phyloP scores from a whole-genome alignment of 306 rosid genomes.

The Inga laurina region DNA sequence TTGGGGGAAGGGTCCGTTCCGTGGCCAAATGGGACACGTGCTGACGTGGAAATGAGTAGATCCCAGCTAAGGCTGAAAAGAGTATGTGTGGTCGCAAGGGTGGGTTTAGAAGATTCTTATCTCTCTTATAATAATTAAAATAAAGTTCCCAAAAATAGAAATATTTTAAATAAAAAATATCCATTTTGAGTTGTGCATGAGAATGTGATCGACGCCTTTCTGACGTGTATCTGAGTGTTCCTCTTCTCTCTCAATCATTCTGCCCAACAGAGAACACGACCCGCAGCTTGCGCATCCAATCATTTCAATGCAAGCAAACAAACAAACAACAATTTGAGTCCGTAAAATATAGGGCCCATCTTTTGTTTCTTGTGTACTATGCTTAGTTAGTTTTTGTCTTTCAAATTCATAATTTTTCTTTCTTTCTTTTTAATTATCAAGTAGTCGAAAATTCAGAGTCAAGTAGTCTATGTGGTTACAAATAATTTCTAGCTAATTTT shows the following conservation, averaged over 20 bases:
- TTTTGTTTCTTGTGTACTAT: too few species aligned
- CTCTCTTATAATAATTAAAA: background rate
- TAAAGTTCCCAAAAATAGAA: background rate
- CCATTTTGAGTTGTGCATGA: background rate
- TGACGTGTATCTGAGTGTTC: background rate
- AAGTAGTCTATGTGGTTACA: too few species aligned
- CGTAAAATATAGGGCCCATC: too few species aligned
- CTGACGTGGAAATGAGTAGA: conserved; percentile 7
- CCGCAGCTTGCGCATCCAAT: background rate
- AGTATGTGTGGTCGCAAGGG: background rate
- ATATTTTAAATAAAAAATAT: too few species aligned
- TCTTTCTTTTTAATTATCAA: too few species aligned
- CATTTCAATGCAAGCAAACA: background rate
- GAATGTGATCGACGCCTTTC: background rate
- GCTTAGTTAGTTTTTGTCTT: too few species aligned
- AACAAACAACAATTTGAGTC: background rate
- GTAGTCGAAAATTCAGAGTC: too few species aligned
- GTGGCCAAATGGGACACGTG: background rate
- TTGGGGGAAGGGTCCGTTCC: too few species aligned
- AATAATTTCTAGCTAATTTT: too few species aligned
- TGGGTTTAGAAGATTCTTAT: background rate
- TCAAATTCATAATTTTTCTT: too few species aligned
- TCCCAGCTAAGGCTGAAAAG: background rate
- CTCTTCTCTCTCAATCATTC: background rate
- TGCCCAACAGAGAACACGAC: background rate